Evolutionary conservation across 768 basidiomycete genomes (phyloP), one percentile per base, ranked within the genome.

Genomic region (Lactarius evosmus): DNA sequence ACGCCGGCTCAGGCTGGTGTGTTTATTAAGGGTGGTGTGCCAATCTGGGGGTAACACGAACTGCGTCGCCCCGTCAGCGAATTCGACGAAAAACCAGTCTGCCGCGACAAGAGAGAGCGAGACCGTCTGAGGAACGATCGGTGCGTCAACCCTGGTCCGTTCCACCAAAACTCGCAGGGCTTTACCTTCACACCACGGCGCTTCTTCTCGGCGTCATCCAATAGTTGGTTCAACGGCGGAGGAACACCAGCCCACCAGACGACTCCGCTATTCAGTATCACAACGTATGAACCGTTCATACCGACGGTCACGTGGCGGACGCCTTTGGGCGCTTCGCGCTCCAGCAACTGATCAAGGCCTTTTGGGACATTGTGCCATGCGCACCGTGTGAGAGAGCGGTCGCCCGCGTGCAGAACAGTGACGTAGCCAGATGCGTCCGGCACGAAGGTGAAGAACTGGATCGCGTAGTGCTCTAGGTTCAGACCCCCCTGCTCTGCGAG

Each of bases 291-390:
- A 6, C 58, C 54, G 16, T 60, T 50, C 25, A 50, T 19, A 19
- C 63, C 63, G 17, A 56, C 63, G 7, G 58, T 32, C 34, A 65
- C 63, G 27, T 65, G 63, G 54, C 58, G 58, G 8, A 65, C 63
- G 4, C 63, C 63, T 8, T 60, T 40, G 0, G 9, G 4, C 7
- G n/a, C 58, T 36, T 65, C 54, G 1, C 54, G 29, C 30, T 56
- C 63, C 19, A 65, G 49, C 38, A 65, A 19, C 8, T 3, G 2
- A 29, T 60, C 59, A 25, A 65, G 59, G 6, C 29, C 38, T 7
- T 1, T 2, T 2, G 63, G 63, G 17, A 61, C 49, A 14, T 65
- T 60, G 38, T 65, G 54, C 63, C 63, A 65, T 0, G 29, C 36
- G 12, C 63, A 65, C 7, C 36, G 53, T 14, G 53, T 50, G 44